These are phyloP conservation scores for Polytrichum commune DNA, from an alignment of 225 moss, liverwort and hornwort genomes.

Conservation along the genomic window DNA sequence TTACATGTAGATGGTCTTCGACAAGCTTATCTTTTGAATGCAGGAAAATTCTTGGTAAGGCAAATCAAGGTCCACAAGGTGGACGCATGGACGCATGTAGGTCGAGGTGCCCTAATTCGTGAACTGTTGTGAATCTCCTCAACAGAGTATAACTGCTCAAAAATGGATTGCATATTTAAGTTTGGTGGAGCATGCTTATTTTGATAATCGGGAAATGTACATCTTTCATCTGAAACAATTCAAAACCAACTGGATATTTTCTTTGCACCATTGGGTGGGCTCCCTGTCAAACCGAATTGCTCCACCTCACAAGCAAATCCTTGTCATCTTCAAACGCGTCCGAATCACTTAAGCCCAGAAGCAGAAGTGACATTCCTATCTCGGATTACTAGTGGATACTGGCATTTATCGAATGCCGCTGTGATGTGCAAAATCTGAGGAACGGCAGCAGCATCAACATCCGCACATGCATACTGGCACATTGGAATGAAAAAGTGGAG, in stretches of 20 bases:
- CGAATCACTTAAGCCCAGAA: not conserved
- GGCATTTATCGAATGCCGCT: not conserved
- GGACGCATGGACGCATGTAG: too few species aligned
- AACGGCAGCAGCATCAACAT: not conserved
- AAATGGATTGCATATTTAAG: not conserved
- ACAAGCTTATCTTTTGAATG: too few species aligned
- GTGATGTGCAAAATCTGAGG: not conserved
- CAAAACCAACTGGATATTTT: constrained; percentile 3
- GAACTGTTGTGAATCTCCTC: too few species aligned
- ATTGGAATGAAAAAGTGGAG: not conserved
- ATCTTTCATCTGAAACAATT: constrained; percentile 3
- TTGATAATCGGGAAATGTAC: constrained; percentile 1
- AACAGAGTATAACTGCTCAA: constrained; percentile 18
- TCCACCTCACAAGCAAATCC: constrained; percentile 1
- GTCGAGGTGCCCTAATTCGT: too few species aligned
- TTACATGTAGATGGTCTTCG: too few species aligned
- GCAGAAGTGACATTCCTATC: not conserved
- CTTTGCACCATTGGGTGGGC: constrained; percentile 6
- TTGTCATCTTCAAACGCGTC: constrained; percentile 1
- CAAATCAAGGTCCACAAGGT: too few species aligned
- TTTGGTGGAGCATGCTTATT: not conserved
- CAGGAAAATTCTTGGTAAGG: too few species aligned
- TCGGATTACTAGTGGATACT: not conserved
- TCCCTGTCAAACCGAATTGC: not conserved
- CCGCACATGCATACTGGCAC: too few species aligned